Base-by-base conservation (phyloP, 257 asterid species). In the Cynanchum wilfordii region DNA sequence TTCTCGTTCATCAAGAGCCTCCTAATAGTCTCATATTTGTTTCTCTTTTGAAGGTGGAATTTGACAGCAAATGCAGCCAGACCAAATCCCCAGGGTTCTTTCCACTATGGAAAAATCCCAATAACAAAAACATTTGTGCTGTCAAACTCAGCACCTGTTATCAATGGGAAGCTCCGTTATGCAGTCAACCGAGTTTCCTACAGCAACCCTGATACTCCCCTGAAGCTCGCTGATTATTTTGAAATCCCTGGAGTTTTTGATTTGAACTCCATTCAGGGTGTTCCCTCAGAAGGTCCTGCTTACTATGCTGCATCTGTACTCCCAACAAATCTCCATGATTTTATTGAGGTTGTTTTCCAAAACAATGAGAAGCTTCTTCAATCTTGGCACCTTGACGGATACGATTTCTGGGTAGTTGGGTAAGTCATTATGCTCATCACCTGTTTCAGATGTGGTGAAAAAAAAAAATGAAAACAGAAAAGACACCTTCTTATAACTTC, bases 331-430 rank as follows among this genome's bases (percentile, higher is more conserved):
- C 96, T 79, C 79, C 99, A 95, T 33, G 98, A 95, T 33, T 92
- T 90, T 79, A 73, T 95, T 2, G 96, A 95, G 79, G 78, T 95
- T 19, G 86, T 95, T 63, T 83, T 92, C 74, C 96, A 95, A 73
- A 92, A 95, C 78, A 81, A 89, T 9, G 97, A 90, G 79, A 78
- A 72, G 38, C 8, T 80, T 70, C 57, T 92, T 75, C 97, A 95
- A 33, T 83, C 96, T 0, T 87, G 96, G 99, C 99, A 95, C 84
- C 90, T 95, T 27, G 98, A 95, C 71, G 99, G 99, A 51, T 90
- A 95, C 45, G 98, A 95, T 82, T 95, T 92, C 86, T 95, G 99
- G 99, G 96, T 87, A 42, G 96, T 87, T 0, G 99, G 97, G 97
- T 95, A 83, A 15, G 89, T 66, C 30, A 7, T 54, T 30, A 38